These are phyloP conservation scores for Erysiphe pulchra DNA, from an alignment of 2,329 filamentous ascomycete genomes.

Conservation along the genomic window DNA sequence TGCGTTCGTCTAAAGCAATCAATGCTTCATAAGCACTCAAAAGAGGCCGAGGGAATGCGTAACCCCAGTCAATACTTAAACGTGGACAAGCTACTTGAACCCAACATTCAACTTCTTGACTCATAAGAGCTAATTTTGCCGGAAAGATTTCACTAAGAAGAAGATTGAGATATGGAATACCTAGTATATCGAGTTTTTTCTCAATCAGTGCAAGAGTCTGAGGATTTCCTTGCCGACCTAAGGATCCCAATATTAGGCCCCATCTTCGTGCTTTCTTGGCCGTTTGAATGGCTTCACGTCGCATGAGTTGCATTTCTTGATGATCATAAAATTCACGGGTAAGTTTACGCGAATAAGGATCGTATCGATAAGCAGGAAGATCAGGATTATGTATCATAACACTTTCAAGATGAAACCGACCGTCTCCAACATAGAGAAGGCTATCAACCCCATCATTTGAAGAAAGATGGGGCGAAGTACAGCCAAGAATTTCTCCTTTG, in stretches of 20 bases:
- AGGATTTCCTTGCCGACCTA: slow-evolving; percentile 87
- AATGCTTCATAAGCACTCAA: slow-evolving; percentile 89
- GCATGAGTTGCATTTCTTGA: slow-evolving; percentile 63
- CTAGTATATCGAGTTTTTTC: slow-evolving; percentile 39
- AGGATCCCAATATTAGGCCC: slow-evolving; percentile 79
- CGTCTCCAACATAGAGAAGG: slow-evolving; percentile 75
- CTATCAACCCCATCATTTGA: slow-evolving; percentile 38
- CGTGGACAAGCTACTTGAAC: slow-evolving; percentile 95
- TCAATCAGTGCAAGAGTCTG: slow-evolving; percentile 79
- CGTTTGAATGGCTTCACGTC: slow-evolving; percentile 47
- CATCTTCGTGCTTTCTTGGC: slow-evolving; percentile 64
- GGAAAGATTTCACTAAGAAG: slow-evolving; percentile 91
- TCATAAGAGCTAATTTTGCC: slow-evolving; percentile 62
- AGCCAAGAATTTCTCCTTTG: slow-evolving; percentile 92
- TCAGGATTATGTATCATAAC: slow-evolving; percentile 96
- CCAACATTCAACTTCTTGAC: slow-evolving; percentile 90
- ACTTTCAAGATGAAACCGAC: slow-evolving; percentile 85
- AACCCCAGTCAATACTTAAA: slow-evolving; percentile 95
- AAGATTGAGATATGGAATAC: slow-evolving; percentile 62
- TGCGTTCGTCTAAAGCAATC: slow-evolving; percentile 54
- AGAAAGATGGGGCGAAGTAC: slow-evolving; percentile 56
- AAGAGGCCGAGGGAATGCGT: slow-evolving; percentile 71
- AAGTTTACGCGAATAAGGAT: slow-evolving; percentile 79
- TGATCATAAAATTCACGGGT: slow-evolving; percentile 85
- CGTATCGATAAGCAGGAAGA: slow-evolving; percentile 82